These are phyloP conservation scores for Colletotrichum lentis DNA, from an alignment of 2,329 filamentous ascomycete species.

Conservation along the genomic window DNA sequence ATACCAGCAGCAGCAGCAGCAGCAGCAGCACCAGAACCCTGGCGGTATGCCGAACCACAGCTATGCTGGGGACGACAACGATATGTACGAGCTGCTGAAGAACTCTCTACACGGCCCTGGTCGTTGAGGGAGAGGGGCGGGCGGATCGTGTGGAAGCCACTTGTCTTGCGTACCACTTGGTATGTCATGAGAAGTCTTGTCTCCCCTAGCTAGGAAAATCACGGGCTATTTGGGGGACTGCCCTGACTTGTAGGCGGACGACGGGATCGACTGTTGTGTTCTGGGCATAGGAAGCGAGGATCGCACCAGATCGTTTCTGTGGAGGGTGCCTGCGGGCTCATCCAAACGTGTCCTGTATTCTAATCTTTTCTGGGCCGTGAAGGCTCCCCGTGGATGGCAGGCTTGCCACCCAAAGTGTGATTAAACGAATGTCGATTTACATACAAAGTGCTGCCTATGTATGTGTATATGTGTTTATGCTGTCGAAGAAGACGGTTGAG, in stretches of 20 bases:
- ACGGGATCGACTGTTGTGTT: neutral
- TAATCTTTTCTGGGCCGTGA: neutral
- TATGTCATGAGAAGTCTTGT: neutral
- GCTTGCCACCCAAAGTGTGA: neutral
- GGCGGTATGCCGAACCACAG: slow-evolving; percentile 20
- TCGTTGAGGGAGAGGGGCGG: neutral
- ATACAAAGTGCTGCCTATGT: too few relatives aligned
- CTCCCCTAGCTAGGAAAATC: neutral
- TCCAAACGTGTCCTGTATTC: neutral
- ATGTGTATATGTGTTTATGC: too few relatives aligned
- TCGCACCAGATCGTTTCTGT: neutral
- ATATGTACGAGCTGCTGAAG: slow-evolving; percentile 34
- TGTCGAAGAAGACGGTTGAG: neutral
- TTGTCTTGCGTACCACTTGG: neutral
- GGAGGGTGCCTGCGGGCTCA: neutral
- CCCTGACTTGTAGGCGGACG: neutral
- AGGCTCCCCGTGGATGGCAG: neutral
- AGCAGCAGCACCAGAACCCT: slow-evolving; percentile 26
- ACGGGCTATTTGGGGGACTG: too few relatives aligned
- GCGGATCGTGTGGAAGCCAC: neutral
- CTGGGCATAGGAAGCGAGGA: too few relatives aligned
- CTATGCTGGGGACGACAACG: slow-evolving; percentile 16
- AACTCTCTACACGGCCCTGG: slow-evolving; percentile 27
- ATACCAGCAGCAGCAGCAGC: slow-evolving; percentile 36
- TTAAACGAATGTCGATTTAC: neutral